Evolutionary conservation across 2,329 filamentous ascomycete species (phyloP), one percentile per base, ranked within the genome.

Genomic region (Microsporum canis): DNA sequence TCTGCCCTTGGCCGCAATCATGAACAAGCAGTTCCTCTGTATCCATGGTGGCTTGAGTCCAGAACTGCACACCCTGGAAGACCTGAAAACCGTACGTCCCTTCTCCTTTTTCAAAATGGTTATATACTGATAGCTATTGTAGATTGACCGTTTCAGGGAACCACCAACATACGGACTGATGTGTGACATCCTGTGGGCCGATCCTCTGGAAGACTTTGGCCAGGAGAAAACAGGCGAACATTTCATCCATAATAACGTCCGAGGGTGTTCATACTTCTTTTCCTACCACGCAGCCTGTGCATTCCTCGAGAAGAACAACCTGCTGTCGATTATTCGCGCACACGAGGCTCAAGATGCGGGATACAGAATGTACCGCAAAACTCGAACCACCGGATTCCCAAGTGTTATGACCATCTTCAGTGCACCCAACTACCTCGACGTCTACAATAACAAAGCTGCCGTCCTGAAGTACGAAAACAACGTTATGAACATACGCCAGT

Each of bases 341-440:
- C 94, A 99, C 79, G 94, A 99, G 76, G 94, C 94, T 43, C 94
- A 99, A 79, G 94, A 99, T 77, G 94, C 94, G 41, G 94, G 94
- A 23, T 99, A 99, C 76, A 85, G 94, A 73, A 99, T 99, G 94
- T 99, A 99, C 76, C 85, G 94, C 68, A 99, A 99, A 82, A 99
- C 94, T 31, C 85, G 92, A 65, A 97, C 94, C 1, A 99, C 94
- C 23, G 94, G 94, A 1, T 99, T 99, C 79, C 94, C 94, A 27
- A 96, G 91, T 77, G 94, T 99, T 65, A 99, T 99, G 94, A 99
- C 94, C 68, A 99, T 99, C 70, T 99, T 99, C 82, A 97, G 92
- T 51, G 94, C 94, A 1, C 94, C 94, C 41, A 99, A 99, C 77
- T 99, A 99, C 73, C 85, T 99, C 65, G 94, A 99, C 71, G 91